Evolutionary conservation across 1,284 basidiomycete species (phyloP).

Genomic region (Tilletia caries): DNA sequence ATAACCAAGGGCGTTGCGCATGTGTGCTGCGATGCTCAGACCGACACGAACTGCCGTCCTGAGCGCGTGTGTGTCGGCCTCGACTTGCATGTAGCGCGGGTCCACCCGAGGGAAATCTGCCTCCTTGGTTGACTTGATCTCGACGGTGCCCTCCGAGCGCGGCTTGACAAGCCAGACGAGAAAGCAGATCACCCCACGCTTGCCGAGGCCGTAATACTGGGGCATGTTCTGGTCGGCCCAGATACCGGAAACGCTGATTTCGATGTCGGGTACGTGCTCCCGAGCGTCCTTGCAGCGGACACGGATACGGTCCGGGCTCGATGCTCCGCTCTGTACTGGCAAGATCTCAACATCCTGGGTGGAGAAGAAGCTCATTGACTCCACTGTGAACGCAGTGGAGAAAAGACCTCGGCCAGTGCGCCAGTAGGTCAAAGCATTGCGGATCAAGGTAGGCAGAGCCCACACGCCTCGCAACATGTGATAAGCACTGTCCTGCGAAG

Average conservation of each 20-base stretch:
- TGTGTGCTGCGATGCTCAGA: background rate
- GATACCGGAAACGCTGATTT: slow-evolving; percentile 3
- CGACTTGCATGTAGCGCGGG: slow-evolving; percentile 10
- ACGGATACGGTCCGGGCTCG: background rate
- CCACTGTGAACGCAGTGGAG: slow-evolving; percentile 15
- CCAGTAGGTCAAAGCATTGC: slow-evolving; percentile 13
- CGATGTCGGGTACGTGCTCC: slow-evolving; percentile 15
- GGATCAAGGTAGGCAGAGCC: slow-evolving; percentile 1
- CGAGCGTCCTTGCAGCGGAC: slow-evolving; percentile 15
- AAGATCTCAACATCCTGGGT: slow-evolving; percentile 12
- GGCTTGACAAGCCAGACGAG: slow-evolving; percentile 16
- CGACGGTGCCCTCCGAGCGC: background rate
- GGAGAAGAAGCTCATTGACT: slow-evolving; percentile 16
- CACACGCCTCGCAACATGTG: background rate
- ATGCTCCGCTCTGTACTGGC: background rate
- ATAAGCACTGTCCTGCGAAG: background rate
- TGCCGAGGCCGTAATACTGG: slow-evolving; percentile 4
- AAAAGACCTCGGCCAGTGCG: slow-evolving; percentile 15
- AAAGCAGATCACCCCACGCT: background rate
- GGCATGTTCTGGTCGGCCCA: slow-evolving; percentile 12
- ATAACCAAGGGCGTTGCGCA: slow-evolving; percentile 9
- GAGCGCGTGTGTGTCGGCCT: slow-evolving; percentile 1
- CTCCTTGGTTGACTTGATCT: slow-evolving; percentile 2
- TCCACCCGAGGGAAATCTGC: slow-evolving; percentile 12
- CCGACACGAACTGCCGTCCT: slow-evolving; percentile 6